phyloP scores from a whole-genome alignment of 192 early-diverging fungal genomes.

The Kickxella alabastrina region DNA sequence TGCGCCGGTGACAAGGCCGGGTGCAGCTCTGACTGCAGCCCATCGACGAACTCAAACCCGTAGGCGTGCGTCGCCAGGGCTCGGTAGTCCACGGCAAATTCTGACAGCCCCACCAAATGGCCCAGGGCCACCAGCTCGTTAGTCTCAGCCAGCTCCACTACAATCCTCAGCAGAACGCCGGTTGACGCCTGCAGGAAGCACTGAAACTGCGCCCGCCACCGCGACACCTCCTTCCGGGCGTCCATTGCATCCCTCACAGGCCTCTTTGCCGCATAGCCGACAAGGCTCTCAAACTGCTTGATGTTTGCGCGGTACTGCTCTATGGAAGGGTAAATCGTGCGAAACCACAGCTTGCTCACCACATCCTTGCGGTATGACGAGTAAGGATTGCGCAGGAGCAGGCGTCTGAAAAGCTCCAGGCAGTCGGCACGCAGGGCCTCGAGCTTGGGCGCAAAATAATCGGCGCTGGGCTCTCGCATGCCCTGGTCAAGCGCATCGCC shows the following conservation, averaged over 20 bases:
- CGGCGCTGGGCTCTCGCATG: slow-evolving; percentile 11
- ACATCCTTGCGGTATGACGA: slow-evolving; percentile 46
- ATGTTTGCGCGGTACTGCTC: slow-evolving; percentile 45
- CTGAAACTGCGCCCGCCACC: slow-evolving; percentile 38
- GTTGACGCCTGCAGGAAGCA: slow-evolving; percentile 34
- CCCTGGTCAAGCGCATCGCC: slow-evolving; percentile 26
- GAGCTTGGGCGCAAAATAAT: slow-evolving; percentile 30
- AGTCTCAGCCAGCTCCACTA: slow-evolving; percentile 32
- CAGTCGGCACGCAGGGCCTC: slow-evolving; percentile 34
- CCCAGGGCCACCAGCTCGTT: slow-evolving; percentile 21
- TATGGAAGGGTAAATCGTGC: slow-evolving; percentile 34
- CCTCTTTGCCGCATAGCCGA: not conserved
- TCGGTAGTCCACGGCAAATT: slow-evolving; percentile 28
- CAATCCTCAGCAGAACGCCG: slow-evolving; percentile 25
- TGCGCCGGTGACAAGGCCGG: slow-evolving; percentile 21
- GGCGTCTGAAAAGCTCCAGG: slow-evolving; percentile 39
- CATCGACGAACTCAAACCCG: slow-evolving; percentile 30
- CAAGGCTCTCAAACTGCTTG: slow-evolving; percentile 22
- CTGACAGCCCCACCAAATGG: not conserved
- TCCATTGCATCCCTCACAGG: slow-evolving; percentile 2
- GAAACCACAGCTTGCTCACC: slow-evolving; percentile 44
- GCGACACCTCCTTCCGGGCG: slow-evolving; percentile 19
- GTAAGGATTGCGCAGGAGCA: slow-evolving; percentile 41
- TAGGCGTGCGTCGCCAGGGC: slow-evolving; percentile 23
- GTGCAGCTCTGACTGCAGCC: slow-evolving; percentile 28